Evolutionary conservation across 2,329 filamentous ascomycete species (phyloP).

Genomic region (Beauveria sp.): DNA sequence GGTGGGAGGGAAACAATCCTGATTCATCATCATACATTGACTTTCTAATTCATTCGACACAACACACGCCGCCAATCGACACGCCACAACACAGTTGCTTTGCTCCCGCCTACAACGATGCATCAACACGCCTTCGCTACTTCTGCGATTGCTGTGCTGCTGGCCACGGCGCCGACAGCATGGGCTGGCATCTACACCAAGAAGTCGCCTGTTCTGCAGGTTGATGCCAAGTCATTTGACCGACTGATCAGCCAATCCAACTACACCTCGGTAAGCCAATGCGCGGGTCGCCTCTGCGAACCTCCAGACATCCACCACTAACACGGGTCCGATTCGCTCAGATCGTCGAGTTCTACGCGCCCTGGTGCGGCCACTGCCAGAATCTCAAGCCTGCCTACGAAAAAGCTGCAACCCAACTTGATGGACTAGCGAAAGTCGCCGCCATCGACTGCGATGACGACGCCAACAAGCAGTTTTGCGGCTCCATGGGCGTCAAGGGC

Average conservation of each 20-base stretch:
- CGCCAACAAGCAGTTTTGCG: slow-evolving; percentile 80
- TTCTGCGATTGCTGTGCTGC: slow-evolving; percentile 40
- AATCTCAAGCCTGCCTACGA: slow-evolving; percentile 94
- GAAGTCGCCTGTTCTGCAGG: slow-evolving; percentile 77
- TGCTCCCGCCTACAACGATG: neutral
- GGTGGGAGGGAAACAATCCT: neutral
- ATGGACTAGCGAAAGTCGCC: slow-evolving; percentile 89
- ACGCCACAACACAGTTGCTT: neutral
- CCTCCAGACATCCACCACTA: neutral
- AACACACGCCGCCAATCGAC: too few relatives aligned
- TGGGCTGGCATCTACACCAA: slow-evolving; percentile 75
- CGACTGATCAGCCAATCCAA: slow-evolving; percentile 81
- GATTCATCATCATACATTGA: too few relatives aligned
- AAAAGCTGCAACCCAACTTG: slow-evolving; percentile 80
- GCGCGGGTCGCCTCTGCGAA: neutral
- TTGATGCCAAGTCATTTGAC: slow-evolving; percentile 73
- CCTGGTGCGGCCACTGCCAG: slow-evolving; percentile 96
- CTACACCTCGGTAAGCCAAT: slow-evolving; percentile 68
- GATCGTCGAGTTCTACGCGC: slow-evolving; percentile 84
- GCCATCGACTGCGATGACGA: slow-evolving; percentile 95
- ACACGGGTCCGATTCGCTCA: slow-evolving; percentile 19
- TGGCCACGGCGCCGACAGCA: slow-evolving; percentile 57
- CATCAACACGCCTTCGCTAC: slow-evolving; percentile 10
- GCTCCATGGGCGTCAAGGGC: slow-evolving; percentile 78
- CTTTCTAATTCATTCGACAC: too few relatives aligned